These are phyloP conservation scores for Saccharum hybrid DNA, from an alignment of 202 grass and related monocot genomes.

Conservation along the genomic window DNA sequence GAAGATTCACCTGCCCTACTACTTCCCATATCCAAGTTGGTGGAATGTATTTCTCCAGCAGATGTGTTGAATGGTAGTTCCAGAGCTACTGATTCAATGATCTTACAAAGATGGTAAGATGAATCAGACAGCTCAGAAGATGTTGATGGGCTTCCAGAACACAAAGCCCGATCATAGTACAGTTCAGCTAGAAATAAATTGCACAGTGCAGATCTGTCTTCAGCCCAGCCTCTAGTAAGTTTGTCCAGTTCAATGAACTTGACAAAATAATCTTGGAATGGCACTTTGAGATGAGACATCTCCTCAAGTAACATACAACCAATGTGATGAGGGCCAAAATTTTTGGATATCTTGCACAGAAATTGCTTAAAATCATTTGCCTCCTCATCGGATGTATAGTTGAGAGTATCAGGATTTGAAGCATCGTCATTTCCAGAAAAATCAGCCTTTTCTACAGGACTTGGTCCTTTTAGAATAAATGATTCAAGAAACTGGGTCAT, in stretches of 20 bases:
- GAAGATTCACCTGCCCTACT: conserved; percentile 35
- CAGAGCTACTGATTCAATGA: conserved; percentile 69
- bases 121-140: conserved; percentile 68
- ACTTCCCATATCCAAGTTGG: conserved; percentile 37
- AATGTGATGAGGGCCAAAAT: conserved; percentile 67
- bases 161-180: conserved; percentile 81
- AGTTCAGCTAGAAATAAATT: conserved; percentile 94
- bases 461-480: conserved; percentile 65
- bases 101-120: conserved; percentile 86
- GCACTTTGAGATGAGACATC: conserved; percentile 68
- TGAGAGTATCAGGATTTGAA: conserved; percentile 51
- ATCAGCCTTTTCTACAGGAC: conserved; percentile 53
- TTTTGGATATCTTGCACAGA: conserved; percentile 64
- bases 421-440: conserved; percentile 54
- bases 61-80: conserved; percentile 52
- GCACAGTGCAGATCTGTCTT: conserved; percentile 65
- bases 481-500: conserved; percentile 76
- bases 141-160: conserved; percentile 63
- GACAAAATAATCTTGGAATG: conserved; percentile 77
- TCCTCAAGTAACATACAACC: conserved; percentile 81
- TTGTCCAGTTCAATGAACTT: conserved; percentile 79
- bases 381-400: conserved; percentile 64
- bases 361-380: conserved; percentile 71
- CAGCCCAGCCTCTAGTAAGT: conserved; percentile 76
- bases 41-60: conserved; percentile 44